phyloP scores from a whole-genome alignment of 441 rosid genomes.

The Adansonia rubrostipa region DNA sequence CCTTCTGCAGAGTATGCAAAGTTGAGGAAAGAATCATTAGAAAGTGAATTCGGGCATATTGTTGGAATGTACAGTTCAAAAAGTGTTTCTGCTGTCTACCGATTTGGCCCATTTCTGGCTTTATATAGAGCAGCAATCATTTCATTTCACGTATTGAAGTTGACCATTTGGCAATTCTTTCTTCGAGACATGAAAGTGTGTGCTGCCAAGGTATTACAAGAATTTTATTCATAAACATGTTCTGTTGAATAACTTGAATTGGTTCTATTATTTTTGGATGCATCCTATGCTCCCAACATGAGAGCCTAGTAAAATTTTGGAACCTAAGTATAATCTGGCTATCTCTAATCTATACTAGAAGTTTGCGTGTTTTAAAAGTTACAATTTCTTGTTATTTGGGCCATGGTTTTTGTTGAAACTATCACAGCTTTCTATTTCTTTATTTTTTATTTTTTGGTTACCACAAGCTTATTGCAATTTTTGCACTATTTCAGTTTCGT shows the following conservation, averaged over 20 bases:
- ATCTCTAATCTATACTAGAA: not conserved
- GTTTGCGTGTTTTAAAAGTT: not conserved
- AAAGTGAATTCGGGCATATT: slow-evolving; percentile 83
- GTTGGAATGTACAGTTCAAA: slow-evolving; percentile 74
- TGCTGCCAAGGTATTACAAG: slow-evolving; percentile 70
- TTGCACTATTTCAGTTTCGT: slow-evolving; percentile 69
- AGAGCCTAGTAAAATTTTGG: not conserved
- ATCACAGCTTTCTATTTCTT: slow-evolving; percentile 10
- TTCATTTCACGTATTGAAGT: slow-evolving; percentile 75
- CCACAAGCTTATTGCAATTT: slow-evolving; percentile 10
- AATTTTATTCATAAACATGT: not conserved
- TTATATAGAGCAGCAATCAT: slow-evolving; percentile 91
- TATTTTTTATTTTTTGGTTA: slow-evolving; percentile 19
- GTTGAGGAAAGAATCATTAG: slow-evolving; percentile 91
- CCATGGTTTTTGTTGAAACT: not conserved
- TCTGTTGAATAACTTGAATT: not conserved
- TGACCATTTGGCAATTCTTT: slow-evolving; percentile 78
- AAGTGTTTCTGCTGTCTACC: slow-evolving; percentile 60
- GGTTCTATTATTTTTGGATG: not conserved
- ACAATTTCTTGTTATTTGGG: slow-evolving; percentile 13
- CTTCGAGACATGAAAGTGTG: slow-evolving; percentile 73
- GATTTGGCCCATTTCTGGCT: slow-evolving; percentile 87
- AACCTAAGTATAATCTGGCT: not conserved
- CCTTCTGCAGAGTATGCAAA: slow-evolving; percentile 92
- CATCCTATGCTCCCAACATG: not conserved